Evolutionary conservation across 1,284 basidiomycete genomes (phyloP), one percentile per base, ranked within the genome.

Genomic region (Microbotryum lychnidis-dioicae): DNA sequence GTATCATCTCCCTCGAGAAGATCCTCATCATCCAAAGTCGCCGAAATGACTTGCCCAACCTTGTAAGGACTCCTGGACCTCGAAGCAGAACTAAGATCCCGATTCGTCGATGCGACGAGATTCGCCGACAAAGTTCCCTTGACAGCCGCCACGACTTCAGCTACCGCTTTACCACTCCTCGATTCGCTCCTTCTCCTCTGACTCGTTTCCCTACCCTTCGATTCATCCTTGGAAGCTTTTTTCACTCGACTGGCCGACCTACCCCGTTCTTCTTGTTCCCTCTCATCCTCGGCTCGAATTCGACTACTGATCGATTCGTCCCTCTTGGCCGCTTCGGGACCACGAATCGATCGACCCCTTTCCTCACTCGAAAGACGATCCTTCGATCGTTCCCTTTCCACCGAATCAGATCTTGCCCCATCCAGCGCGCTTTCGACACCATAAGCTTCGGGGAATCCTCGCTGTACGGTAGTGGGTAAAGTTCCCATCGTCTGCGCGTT

Each of bases 261-360:
- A 42, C 65, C 65, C 8, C 65, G 56, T 37, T 63, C 57, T 14
- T 66, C 65, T 42, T 66, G 58, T 20, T 66, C 61, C 16, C 56
- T 44, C 42, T 66, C 62, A 52, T 63, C 65, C 37, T 50, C 37
- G 16, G 47, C 62, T 1, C 62, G 49, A 7, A 66, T 54, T 14
- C 50, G 42, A 14, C 25, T 16, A n/a, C 62, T 63, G 20, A 58
- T 23, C n/a, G 50, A 44, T 21, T 66, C 65, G 58, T 66, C 65
- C 31, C 49, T 31, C 31, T 48, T 44, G 18, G 44, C 31, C 8
- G 31, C 52, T 33, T 54, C 48, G 37, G 37, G 14, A 42, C 37
- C 37, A 2, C 37, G 37, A 42, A 42, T 42, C 37, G 37, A 42
- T 6, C 37, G 37, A 18, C 16, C 37, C 37, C 37, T 12, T 42